Conservation (phyloP, 495 filamentous ascomycete species). For the Aspergillus ellipticus region DNA sequence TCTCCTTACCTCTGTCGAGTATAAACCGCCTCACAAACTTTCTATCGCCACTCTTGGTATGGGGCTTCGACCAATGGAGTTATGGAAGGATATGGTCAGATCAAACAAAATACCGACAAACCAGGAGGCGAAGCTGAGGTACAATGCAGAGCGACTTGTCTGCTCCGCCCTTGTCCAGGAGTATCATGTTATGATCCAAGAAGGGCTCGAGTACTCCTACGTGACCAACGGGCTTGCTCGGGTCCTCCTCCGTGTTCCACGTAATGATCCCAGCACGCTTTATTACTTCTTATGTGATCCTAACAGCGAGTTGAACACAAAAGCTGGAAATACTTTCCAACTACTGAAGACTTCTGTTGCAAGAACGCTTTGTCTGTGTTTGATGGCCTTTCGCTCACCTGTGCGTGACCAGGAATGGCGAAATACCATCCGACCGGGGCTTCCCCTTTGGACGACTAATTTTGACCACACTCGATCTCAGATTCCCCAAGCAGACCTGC, state of each 20-base stretch:
- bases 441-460: constrained; percentile 21
- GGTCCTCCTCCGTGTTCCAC: constrained; percentile 30
- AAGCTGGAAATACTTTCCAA: neutral
- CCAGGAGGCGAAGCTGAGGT: constrained; percentile 16
- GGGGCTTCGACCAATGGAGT: constrained; percentile 27
- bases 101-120: constrained; percentile 16
- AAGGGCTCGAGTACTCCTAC: constrained; percentile 29
- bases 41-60: constrained; percentile 24
- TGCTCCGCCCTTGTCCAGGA: constrained; percentile 22
- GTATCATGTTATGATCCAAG: constrained; percentile 30
- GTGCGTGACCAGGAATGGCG: constrained; percentile 29
- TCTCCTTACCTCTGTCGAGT: constrained; percentile 30
- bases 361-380: constrained; percentile 24
- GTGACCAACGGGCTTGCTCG: constrained; percentile 27
- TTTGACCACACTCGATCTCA: constrained; percentile 21
- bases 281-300: constrained; percentile 37
- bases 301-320: constrained; percentile 21
- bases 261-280: constrained; percentile 25
- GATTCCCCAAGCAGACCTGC: constrained; percentile 18
- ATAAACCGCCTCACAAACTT: constrained; percentile 37
- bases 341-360: constrained; percentile 17
- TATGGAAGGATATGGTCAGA: constrained; percentile 20
- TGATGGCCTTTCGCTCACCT: constrained; percentile 25
- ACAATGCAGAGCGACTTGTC: constrained; percentile 22
- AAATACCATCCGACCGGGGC: constrained; percentile 15